phyloP scores from a whole-genome alignment of 2,329 filamentous ascomycete genomes.

The Clonostachys rosea region DNA sequence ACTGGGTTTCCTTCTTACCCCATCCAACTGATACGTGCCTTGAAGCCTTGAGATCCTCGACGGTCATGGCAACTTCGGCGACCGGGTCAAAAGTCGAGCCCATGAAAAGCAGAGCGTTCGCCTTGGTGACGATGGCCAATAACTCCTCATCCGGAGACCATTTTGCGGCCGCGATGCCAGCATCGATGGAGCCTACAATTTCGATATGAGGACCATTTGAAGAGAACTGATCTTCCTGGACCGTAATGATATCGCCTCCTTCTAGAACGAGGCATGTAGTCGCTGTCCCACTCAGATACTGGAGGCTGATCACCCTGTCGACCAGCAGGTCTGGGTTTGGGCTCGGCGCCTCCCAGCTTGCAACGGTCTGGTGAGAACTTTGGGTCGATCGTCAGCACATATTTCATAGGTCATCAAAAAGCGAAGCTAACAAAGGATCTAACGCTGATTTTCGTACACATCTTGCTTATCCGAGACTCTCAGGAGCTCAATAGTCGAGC shows the following conservation, averaged over 20 bases:
- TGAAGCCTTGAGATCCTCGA: slow-evolving; percentile 78
- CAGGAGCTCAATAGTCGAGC: slow-evolving; percentile 68
- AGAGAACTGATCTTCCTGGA: slow-evolving; percentile 55
- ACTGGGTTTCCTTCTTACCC: slow-evolving; percentile 98
- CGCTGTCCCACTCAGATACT: slow-evolving; percentile 78
- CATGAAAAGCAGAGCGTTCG: slow-evolving; percentile 83
- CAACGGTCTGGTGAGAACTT: slow-evolving; percentile 43
- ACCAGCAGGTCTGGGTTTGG: slow-evolving; percentile 69
- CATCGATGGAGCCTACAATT: slow-evolving; percentile 91
- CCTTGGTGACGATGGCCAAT: slow-evolving; percentile 75
- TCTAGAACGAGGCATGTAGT: slow-evolving; percentile 80
- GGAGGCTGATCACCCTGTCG: slow-evolving; percentile 74
- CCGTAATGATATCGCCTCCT: slow-evolving; percentile 85
- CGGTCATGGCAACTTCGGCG: slow-evolving; percentile 65
- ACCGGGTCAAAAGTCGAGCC: slow-evolving; percentile 85
- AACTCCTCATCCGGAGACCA: slow-evolving; percentile 98
- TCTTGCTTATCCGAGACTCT: slow-evolving; percentile 35
- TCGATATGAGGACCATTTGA: slow-evolving; percentile 64
- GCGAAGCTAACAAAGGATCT: background rate
- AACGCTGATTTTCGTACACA: background rate
- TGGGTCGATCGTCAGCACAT: slow-evolving; percentile 9
- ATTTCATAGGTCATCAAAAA: background rate
- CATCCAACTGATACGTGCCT: slow-evolving; percentile 96
- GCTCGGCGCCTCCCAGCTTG: slow-evolving; percentile 85
- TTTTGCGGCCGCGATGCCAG: slow-evolving; percentile 79